These are phyloP conservation scores for Syzygium aromaticum DNA, from an alignment of 345 rosid genomes.

Conservation along the genomic window DNA sequence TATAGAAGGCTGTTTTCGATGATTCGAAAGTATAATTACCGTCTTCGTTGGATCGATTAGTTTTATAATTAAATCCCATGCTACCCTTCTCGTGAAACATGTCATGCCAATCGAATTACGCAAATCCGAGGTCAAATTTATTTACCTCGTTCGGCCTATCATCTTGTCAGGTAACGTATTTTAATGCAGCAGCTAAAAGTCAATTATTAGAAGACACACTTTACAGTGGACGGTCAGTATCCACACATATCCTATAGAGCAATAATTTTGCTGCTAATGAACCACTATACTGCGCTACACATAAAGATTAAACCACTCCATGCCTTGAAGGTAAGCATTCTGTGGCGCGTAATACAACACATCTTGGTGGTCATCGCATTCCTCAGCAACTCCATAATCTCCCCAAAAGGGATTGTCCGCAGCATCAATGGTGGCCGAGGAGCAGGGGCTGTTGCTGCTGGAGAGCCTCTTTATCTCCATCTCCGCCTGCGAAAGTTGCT, in stretches of 20 bases:
- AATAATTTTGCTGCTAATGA: not conserved
- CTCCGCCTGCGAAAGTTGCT: conserved; percentile 35
- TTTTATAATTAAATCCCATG: no score
- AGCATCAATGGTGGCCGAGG: conserved; percentile 27
- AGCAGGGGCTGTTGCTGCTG: conserved; percentile 26
- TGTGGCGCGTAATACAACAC: conserved; percentile 20
- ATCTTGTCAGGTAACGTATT: not conserved
- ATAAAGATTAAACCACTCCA: conserved; percentile 50
- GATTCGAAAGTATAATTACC: no score
- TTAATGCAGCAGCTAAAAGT: not conserved
- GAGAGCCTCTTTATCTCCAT: conserved; percentile 47
- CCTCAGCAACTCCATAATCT: conserved; percentile 20
- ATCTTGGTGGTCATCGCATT: conserved; percentile 15
- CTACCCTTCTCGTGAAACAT: no score
- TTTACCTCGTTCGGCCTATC: not conserved
- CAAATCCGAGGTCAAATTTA: not conserved
- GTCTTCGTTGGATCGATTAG: no score
- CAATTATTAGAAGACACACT: not conserved
- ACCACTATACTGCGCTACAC: not conserved
- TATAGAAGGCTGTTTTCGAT: no score
- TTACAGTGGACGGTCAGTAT: not conserved
- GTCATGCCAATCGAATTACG: not conserved
- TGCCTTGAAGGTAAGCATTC: conserved; percentile 20
- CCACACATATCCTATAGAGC: not conserved
- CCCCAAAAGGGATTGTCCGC: conserved; percentile 35